Evolutionary conservation across 139 green algal genomes (phyloP).

Genomic region (Zygnema circumcarinatum): DNA sequence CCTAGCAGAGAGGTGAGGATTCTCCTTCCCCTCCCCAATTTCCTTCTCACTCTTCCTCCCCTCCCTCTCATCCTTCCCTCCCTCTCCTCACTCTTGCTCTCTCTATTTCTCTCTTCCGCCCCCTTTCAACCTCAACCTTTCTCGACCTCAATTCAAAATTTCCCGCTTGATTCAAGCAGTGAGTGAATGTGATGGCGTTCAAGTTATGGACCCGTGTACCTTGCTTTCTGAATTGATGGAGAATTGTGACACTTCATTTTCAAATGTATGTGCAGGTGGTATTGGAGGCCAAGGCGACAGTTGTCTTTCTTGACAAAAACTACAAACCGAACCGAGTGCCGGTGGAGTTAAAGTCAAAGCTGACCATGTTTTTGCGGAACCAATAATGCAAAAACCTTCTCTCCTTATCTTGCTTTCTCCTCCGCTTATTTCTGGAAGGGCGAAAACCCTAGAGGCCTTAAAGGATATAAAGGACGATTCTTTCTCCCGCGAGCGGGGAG

Average conservation of each 20-base stretch:
- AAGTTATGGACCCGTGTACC: too few relatives aligned
- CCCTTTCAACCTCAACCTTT: neutral
- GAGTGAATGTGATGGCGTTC: too few relatives aligned
- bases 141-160: too few relatives aligned
- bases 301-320: slow-evolving; percentile 33
- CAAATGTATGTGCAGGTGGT: neutral
- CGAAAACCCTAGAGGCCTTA: too few relatives aligned
- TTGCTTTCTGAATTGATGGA: too few relatives aligned
- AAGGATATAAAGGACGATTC: too few relatives aligned
- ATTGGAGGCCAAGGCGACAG: slow-evolving; percentile 35
- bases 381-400: too few relatives aligned
- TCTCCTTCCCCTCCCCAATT: neutral
- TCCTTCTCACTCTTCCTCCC: neutral
- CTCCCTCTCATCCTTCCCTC: neutral
- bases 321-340: slow-evolving; percentile 31
- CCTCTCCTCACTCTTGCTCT: neutral
- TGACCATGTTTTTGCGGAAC: slow-evolving; percentile 22
- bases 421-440: too few relatives aligned
- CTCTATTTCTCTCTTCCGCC: neutral
- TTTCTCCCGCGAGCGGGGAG: too few relatives aligned
- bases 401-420: too few relatives aligned
- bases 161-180: too few relatives aligned
- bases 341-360: neutral
- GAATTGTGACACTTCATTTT: too few relatives aligned
- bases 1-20: slow-evolving; percentile 8